Conservation (phyloP, 306 rosid species). For the Vigna trinervia region DNA sequence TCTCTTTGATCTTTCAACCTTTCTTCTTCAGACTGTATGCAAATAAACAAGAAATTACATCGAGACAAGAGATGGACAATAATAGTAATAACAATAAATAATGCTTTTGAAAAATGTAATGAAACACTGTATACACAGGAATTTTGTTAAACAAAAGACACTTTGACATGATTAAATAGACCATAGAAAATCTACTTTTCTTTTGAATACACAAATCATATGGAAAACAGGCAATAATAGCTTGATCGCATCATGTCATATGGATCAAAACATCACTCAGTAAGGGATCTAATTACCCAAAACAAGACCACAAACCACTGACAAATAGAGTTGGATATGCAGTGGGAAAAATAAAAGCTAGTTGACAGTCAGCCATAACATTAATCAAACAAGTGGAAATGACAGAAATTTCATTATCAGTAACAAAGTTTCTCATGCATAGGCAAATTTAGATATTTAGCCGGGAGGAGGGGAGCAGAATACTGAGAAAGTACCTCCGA, state of each 20-base stretch:
- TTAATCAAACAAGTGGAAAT: constrained; percentile 22
- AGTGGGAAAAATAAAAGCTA: background rate
- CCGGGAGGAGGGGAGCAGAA: too few relatives aligned
- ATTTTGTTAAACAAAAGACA: background rate
- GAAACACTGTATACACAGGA: background rate
- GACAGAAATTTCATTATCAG: constrained; percentile 24
- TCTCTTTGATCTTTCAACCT: constrained; percentile 89
- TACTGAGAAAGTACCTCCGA: constrained; percentile 67
- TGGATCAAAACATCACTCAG: constrained; percentile 9
- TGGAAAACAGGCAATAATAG: background rate
- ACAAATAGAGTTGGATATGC: constrained; percentile 31
- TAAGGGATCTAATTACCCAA: constrained; percentile 24
- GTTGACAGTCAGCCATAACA: constrained; percentile 12
- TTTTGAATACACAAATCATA: background rate
- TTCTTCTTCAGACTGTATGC: constrained; percentile 88
- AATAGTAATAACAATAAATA: background rate
- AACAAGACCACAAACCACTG: constrained; percentile 29
- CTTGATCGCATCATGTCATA: constrained; percentile 7
- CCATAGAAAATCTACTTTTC: background rate
- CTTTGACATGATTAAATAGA: background rate
- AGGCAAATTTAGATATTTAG: constrained; percentile 16
- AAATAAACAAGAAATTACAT: constrained; percentile 37
- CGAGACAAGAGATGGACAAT: constrained; percentile 2
- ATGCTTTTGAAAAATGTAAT: constrained; percentile 36
- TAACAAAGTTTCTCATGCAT: constrained; percentile 22